Conservation (phyloP, 768 basidiomycete genomes). For the Leccinum obscurum region DNA sequence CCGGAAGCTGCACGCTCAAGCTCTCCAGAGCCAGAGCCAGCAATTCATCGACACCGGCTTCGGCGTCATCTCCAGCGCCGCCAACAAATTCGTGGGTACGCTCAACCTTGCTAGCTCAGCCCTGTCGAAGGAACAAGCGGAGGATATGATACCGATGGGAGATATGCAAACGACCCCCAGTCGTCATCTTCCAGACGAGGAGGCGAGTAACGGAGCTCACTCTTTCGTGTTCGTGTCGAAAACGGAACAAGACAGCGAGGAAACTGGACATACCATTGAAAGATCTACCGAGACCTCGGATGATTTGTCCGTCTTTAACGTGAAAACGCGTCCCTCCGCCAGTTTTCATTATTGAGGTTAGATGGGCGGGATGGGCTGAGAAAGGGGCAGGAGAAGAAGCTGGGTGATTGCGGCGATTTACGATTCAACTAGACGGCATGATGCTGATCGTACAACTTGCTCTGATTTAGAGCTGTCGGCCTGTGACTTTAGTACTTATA, state of each 20-base stretch:
- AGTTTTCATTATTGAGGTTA: not conserved
- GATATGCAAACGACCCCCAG: not conserved
- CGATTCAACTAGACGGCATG: not conserved
- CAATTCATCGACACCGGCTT: not conserved
- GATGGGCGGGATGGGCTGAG: not conserved
- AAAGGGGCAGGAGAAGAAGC: not conserved
- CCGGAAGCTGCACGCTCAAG: not conserved
- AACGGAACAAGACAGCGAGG: not conserved
- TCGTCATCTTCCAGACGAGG: not conserved
- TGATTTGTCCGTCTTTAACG: not conserved
- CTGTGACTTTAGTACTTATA: not conserved
- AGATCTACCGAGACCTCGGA: not conserved
- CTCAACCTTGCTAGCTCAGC: not conserved
- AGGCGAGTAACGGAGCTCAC: not conserved
- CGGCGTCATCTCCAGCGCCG: not conserved
- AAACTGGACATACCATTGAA: not conserved
- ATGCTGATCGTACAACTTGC: not conserved
- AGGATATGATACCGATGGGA: not conserved
- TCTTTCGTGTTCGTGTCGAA: not conserved
- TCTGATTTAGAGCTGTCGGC: not conserved
- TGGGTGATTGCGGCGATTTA: not conserved
- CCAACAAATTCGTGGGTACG: not conserved
- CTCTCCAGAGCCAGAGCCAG: not conserved
- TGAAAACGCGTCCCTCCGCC: not conserved
- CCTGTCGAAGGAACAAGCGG: not conserved